Base-by-base conservation (phyloP, 164 flowering plant genomes). In the Aristolochia fimbriata region DNA sequence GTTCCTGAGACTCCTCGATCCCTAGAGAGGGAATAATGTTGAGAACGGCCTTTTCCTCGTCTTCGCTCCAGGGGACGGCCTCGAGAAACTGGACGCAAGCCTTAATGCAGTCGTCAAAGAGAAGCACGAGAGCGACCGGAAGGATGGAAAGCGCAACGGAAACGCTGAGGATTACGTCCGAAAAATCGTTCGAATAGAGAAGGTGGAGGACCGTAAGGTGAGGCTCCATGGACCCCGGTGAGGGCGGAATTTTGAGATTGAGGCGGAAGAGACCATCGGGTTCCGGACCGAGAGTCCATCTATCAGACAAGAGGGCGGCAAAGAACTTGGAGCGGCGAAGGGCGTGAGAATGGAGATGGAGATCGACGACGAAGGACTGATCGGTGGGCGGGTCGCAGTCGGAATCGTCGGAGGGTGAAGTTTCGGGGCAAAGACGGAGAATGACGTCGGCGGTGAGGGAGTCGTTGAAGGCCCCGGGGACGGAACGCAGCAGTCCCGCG, bases 51-150 rank as follows among this genome's bases (percentile, higher is more conserved):
- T 55, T 70, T 60, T 90, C 97, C 51, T 90, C 97, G 20, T 93
- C 97, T 37, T 86, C 94, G 15, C 65, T 84, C 97, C 98, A 93
- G 19, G 97, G 96, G 30, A 93, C 96, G 4, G 86, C 94, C 60
- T 92, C 97, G 0, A 92, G 81, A 60, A 84, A 88, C 54, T 57
- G 60, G 23, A 92, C 82, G 57, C 97, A 87, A 7, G 78, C 79
- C 49, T 27, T 72, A 14, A 89, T 78, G 54, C 86, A 84, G 33
- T 92, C 98, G 59, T 92, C 98, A 45, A 87, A 92, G 33, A 89
- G 70, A 27, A 92, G 56, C 62, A 86, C 85, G 0, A 87, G 73
- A 0, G 98, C 98, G 0, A 86, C 83, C 0, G 91, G 89, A 6
- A 88, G 76, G 15, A 85, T 55, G 24, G 72, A 70, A 4, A 88